Evolutionary conservation across 768 basidiomycete genomes (phyloP).

Genomic region (Boletus patriciae): DNA sequence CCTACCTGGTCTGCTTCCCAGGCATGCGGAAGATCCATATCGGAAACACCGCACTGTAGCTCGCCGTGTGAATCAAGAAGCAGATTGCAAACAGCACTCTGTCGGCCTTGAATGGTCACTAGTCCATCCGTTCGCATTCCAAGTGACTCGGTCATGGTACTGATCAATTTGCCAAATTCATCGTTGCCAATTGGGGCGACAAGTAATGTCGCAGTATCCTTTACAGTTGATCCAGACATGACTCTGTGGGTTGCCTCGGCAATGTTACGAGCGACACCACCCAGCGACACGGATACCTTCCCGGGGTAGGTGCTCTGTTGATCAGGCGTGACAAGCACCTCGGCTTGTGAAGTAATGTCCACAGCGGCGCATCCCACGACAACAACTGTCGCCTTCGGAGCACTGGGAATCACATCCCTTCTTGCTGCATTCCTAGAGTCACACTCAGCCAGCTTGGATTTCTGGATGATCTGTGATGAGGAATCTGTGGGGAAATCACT

Average conservation of each 20-base stretch:
- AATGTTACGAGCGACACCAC: conserved; percentile 95
- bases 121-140: conserved; percentile 87
- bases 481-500: not conserved
- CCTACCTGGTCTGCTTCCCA: conserved; percentile 48
- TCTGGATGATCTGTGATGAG: not conserved
- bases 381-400: conserved; percentile 48
- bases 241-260: conserved; percentile 85
- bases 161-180: conserved; percentile 67
- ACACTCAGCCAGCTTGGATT: not conserved
- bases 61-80: conserved; percentile 70
- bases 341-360: conserved; percentile 71
- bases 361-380: conserved; percentile 88
- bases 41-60: conserved; percentile 84
- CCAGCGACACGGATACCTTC: conserved; percentile 64
- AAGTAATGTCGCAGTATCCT: conserved; percentile 48
- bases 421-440: not conserved
- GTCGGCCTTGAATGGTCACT: conserved; percentile 39
- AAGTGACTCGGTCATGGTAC: conserved; percentile 50
- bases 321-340: conserved; percentile 33
- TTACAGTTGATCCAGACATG: conserved; percentile 35
- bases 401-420: conserved; percentile 4
- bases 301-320: conserved; percentile 81
- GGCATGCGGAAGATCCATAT: conserved; percentile 72
- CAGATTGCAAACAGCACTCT: conserved; percentile 86
- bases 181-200: conserved; percentile 79